Conservation (phyloP, 2,329 filamentous ascomycete species). For the Colletotrichum sp. region DNA sequence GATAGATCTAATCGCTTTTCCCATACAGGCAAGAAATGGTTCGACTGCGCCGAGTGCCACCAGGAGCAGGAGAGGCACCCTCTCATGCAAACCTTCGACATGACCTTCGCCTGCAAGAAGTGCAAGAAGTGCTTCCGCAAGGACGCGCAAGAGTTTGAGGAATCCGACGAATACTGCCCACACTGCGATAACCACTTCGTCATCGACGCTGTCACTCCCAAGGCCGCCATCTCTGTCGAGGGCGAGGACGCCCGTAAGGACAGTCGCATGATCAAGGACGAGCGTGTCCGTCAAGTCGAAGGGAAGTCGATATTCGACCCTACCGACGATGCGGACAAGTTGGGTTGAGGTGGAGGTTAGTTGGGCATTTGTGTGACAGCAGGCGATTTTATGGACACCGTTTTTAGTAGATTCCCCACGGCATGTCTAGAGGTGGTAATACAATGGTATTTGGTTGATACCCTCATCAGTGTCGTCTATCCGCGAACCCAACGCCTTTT, state of each 20-base stretch:
- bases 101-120: conserved; percentile 98
- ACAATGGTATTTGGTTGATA: conserved; percentile 35
- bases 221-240: conserved; percentile 84
- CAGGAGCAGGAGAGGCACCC: conserved; percentile 78
- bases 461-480: conserved; percentile 20
- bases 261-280: conserved; percentile 90
- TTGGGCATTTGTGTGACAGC: conserved; percentile 10
- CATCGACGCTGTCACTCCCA: conserved; percentile 84
- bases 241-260: conserved; percentile 89
- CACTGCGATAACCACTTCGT: conserved; percentile 99
- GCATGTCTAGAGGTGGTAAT: conserved; percentile 39
- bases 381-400: conserved; percentile 16
- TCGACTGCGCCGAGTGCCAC: conserved; percentile 97
- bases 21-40: conserved; percentile 85
- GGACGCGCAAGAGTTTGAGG: conserved; percentile 89
- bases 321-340: conserved; percentile 73
- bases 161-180: conserved; percentile 97
- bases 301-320: conserved; percentile 77
- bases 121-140: conserved; percentile 99
- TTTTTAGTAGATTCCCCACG: conserved; percentile 19
- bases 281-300: conserved; percentile 68
- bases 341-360: conserved; percentile 62
- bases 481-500: conserved; percentile 15
- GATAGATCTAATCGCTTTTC: background rate
- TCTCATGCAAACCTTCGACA: conserved; percentile 80